Percentiles rank a stretch among this genome's conserved stretches.
Evolutionary conservation across 2,329 filamentous ascomycete species (phyloP).

Genomic region (Colletotrichum musicola): DNA sequence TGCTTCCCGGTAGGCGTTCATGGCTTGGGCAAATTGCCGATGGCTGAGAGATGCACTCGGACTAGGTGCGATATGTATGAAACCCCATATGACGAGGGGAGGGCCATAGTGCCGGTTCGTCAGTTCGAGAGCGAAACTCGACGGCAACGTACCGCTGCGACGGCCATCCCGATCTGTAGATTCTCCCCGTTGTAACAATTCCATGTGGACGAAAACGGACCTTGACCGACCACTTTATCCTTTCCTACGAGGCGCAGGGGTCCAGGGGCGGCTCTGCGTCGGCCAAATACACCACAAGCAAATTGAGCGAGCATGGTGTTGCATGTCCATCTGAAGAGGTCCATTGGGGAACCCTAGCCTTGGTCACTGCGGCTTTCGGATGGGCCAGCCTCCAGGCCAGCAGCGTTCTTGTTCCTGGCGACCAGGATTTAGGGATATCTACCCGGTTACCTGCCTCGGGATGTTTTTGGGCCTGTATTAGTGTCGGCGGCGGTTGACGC

Average conservation of each 20-base stretch:
- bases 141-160: slow-evolving; percentile 12
- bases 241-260: slow-evolving; percentile 29
- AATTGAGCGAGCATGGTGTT: slow-evolving; percentile 10
- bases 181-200: slow-evolving; percentile 16
- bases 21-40: background rate
- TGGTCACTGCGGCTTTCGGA: slow-evolving; percentile 15
- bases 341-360: slow-evolving; percentile 19
- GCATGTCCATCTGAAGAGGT: slow-evolving; percentile 23
- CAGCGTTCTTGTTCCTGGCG: too few species aligned
- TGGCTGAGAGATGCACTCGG: background rate
- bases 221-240: slow-evolving; percentile 28
- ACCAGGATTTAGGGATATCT: too few species aligned
- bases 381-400: too few species aligned
- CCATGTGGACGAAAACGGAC: slow-evolving; percentile 31
- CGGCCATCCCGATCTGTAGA: slow-evolving; percentile 24
- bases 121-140: slow-evolving; percentile 10
- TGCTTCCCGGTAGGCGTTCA: background rate
- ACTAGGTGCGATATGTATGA: slow-evolving; percentile 19
- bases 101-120: background rate
- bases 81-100: slow-evolving; percentile 12
- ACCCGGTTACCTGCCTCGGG: too few species aligned
- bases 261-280: slow-evolving; percentile 27
- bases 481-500: too few species aligned
- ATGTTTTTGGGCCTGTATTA: too few species aligned
- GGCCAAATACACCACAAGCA: slow-evolving; percentile 12